Conservation (phyloP, 2,329 filamentous ascomycete species). For the Aspergillus texensis region DNA sequence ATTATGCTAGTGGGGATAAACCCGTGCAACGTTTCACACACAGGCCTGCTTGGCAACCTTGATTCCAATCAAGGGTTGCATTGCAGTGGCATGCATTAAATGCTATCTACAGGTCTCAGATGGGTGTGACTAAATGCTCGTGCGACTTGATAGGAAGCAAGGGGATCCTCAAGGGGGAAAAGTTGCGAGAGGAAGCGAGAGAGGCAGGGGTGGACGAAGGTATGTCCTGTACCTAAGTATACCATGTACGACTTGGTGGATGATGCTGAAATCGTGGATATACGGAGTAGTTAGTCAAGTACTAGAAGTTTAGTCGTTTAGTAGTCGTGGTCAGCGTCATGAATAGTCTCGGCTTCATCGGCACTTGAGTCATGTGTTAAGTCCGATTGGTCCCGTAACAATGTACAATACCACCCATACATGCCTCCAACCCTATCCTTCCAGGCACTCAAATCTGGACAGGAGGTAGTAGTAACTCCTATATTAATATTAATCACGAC, state of each 20-base stretch:
- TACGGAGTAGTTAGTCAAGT: not conserved
- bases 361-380: constrained; percentile 1
- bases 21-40: constrained; percentile 41
- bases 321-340: not conserved
- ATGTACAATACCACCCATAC: not conserved
- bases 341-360: not conserved
- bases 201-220: not conserved
- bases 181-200: not conserved
- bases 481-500: not conserved
- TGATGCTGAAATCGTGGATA: not conserved
- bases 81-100: constrained; percentile 20
- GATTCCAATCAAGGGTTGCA: constrained; percentile 33
- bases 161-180: constrained; percentile 4
- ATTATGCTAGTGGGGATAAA: constrained; percentile 43
- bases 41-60: constrained; percentile 31
- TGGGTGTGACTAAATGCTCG: constrained; percentile 7
- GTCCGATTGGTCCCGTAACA: not conserved
- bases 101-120: constrained; percentile 5
- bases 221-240: not conserved
- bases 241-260: not conserved
- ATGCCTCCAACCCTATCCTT: not conserved
- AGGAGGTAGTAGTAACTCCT: not conserved
- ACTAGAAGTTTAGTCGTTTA: not conserved
- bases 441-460: not conserved
- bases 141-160: constrained; percentile 8